These are phyloP conservation scores for Mucor velutinosus DNA, from an alignment of 371 early-diverging fungal genomes.

Conservation along the genomic window DNA sequence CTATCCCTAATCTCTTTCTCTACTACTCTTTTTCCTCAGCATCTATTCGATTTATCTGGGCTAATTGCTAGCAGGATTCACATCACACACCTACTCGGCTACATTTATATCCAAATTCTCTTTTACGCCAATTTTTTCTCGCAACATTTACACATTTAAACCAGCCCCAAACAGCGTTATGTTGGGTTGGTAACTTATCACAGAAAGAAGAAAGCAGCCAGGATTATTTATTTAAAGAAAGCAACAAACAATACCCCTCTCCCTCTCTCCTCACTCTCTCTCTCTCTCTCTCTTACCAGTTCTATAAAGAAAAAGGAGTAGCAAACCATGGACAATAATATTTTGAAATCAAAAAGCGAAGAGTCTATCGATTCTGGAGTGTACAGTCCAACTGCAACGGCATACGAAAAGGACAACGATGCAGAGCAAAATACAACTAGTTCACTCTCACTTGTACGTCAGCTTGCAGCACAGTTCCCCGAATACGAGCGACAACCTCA, in stretches of 20 bases:
- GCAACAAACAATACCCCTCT: not conserved
- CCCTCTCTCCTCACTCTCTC: not conserved
- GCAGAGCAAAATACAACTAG: slow-evolving; percentile 27
- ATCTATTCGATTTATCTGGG: not conserved
- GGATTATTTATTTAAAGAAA: not conserved
- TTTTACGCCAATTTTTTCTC: not conserved
- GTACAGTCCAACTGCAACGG: slow-evolving; percentile 19
- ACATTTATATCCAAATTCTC: not conserved
- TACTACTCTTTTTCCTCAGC: not conserved
- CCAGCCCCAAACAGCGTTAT: slow-evolving; percentile 13
- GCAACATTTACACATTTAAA: not conserved
- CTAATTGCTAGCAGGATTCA: not conserved
- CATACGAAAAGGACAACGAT: slow-evolving; percentile 12
- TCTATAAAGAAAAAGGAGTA: slow-evolving; percentile 1
- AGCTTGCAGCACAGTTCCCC: slow-evolving; percentile 38
- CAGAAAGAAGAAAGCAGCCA: not conserved
- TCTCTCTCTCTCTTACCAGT: not conserved
- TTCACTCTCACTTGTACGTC: slow-evolving; percentile 44
- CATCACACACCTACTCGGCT: not conserved
- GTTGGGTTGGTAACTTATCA: slow-evolving; percentile 18
- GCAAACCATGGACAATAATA: not conserved
- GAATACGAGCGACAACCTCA: slow-evolving; percentile 33
- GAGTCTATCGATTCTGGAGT: slow-evolving; percentile 30
- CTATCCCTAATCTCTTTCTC: not conserved
- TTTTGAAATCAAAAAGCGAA: slow-evolving; percentile 23